Evolutionary conservation across 257 asterid species (phyloP), one percentile per base, ranked within the genome.

Genomic region (Agastache rugosa): DNA sequence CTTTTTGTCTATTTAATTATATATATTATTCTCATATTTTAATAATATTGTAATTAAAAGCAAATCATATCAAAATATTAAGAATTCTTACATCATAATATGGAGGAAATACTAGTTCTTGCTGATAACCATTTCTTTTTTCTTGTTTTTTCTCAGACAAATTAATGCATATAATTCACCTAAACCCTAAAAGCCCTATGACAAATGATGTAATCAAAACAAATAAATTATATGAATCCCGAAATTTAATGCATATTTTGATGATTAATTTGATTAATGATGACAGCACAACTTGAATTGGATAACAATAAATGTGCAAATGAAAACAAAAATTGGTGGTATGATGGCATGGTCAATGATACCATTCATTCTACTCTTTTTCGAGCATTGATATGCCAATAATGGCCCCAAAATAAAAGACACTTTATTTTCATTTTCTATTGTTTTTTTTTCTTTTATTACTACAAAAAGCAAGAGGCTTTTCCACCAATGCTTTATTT

Each of bases 321-420:
- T 58, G 61, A 53, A 34, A 72, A 54, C 77, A 69, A 79, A 75
- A 51, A 69, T 56, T 55, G 73, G 54, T 61, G 23, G 66, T 35
- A 34, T 37, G 61, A 63, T 34, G 78, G 8, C 51, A 63, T 72
- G 78, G 72, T 75, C 78, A 80, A 4, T 67, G 5, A 63, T 25
- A 75, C 62, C 48, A 78, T 78, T 39, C 74, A 72, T 19, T 31
- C 29, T 11, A 35, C 34, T n/a, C 39, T 55, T 56, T 66, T 39
- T 45, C 22, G 35, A 44, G 66, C 70, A 68, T 76, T 71, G 39
- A 81, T 83, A 63, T 64, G 63, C 79, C 82, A 85, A 83, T 85
- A 79, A 89, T 77, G 37, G 37, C 37, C 37, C 37, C 37, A 31
- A 31, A 31, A 31, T 31, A 74, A 79, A 80, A 82, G 76, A 35